phyloP scores from a whole-genome alignment of 2,329 filamentous ascomycete species.

The Elsinoe perseae region DNA sequence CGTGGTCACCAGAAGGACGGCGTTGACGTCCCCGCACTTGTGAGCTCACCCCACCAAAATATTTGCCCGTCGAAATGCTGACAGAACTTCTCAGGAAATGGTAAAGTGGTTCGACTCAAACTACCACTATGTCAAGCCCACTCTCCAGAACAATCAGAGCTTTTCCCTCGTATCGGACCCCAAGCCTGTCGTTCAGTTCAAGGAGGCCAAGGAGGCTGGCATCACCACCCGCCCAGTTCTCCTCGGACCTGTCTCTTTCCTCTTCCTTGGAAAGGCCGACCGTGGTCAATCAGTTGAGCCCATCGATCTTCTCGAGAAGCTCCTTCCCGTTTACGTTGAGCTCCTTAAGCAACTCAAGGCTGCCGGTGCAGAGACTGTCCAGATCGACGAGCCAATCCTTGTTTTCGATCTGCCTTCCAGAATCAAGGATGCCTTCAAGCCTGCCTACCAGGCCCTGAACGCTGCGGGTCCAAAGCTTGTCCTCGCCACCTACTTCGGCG shows the following conservation, averaged over 20 bases:
- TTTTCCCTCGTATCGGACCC: slow-evolving; percentile 83
- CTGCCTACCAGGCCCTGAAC: slow-evolving; percentile 83
- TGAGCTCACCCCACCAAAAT: neutral
- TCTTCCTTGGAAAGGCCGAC: slow-evolving; percentile 95
- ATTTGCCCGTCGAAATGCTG: neutral
- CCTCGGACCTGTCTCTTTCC: slow-evolving; percentile 93
- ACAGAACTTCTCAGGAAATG: slow-evolving; percentile 61
- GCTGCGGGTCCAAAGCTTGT: slow-evolving; percentile 70
- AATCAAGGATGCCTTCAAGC: slow-evolving; percentile 96
- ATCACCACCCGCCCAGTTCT: slow-evolving; percentile 89
- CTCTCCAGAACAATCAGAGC: slow-evolving; percentile 89
- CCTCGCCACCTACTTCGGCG: slow-evolving; percentile 97
- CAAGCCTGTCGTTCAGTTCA: slow-evolving; percentile 91
- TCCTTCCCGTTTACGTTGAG: slow-evolving; percentile 89
- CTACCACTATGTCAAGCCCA: slow-evolving; percentile 99
- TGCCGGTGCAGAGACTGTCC: slow-evolving; percentile 90
- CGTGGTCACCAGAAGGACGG: slow-evolving; percentile 94
- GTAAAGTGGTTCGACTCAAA: slow-evolving; percentile 99
- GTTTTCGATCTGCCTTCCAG: slow-evolving; percentile 88
- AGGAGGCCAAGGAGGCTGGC: slow-evolving; percentile 95
- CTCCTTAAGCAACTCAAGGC: slow-evolving; percentile 89
- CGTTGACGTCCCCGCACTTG: slow-evolving; percentile 72
- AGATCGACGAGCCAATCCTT: slow-evolving; percentile 96
- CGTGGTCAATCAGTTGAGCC: slow-evolving; percentile 84
- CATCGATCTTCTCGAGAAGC: slow-evolving; percentile 87